Evolutionary conservation across 805 yeast genomes (phyloP), one percentile per base, ranked within the genome.

Genomic region (Candida andamanensis): DNA sequence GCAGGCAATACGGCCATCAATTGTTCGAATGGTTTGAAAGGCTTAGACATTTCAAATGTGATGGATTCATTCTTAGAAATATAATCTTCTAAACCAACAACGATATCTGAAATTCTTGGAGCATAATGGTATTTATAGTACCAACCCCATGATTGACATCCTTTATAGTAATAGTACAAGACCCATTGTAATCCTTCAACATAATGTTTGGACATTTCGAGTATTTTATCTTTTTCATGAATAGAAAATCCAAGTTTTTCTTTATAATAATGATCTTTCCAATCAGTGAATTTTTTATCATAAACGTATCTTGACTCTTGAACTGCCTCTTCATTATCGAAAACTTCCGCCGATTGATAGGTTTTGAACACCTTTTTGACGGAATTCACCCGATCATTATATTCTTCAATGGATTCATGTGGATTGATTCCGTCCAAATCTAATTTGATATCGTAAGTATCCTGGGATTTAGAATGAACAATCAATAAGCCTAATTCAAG

Each of bases 121-220:
- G 97, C 76, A 56, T 90, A 90, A 54, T 92, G 97, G 56, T 85
- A 84, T 44, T 69, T 76, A 55, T 74, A 90, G 53, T 74, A 90
- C 98, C 97, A 90, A 27, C 85, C 80, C 98, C 98, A 90, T 2
- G 97, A 87, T 24, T 85, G 84, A 50, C 85, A 80, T 17, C 97
- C 97, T 45, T 74, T 72, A 52, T 87, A 90, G 59, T 90, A 90
- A 62, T 90, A 90, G 50, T 72, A 78, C 56, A 92, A 65, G 10
- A 92, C 97, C 98, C 98, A 90, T 60, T 90, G 98, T 41, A 90
- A 68, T 43, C 98, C 98, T 58, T 89, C 95, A 25, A 92, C 68
- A 52, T 89, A 92, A 51, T 85, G 87, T 44, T 77, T 76, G 6
- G 94, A 72, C 42, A 86, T 54, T 7, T 75, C 78, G n/a, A 54